Percentiles rank a stretch among this genome's conserved stretches.
Evolutionary conservation across 805 yeast genomes (phyloP).

Genomic region (Nakazawaea holstii): DNA sequence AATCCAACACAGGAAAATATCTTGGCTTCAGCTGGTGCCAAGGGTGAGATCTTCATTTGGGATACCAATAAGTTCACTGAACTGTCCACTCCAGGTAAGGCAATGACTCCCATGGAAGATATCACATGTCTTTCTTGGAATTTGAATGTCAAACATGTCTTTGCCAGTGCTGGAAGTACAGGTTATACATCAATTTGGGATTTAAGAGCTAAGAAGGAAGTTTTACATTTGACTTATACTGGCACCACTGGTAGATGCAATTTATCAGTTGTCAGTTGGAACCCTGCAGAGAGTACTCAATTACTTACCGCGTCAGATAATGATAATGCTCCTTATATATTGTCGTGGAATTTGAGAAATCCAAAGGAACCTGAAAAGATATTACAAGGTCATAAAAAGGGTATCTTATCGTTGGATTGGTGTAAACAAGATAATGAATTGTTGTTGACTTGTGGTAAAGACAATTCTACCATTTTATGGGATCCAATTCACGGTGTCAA

Average conservation of each 20-base stretch:
- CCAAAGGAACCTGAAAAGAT: conserved; percentile 83
- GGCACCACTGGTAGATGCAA: conserved; percentile 57
- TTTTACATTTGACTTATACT: conserved; percentile 73
- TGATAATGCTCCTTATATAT: conserved; percentile 72
- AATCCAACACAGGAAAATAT: conserved; percentile 67
- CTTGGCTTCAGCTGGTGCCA: conserved; percentile 82
- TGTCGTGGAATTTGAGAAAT: conserved; percentile 93
- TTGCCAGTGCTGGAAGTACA: conserved; percentile 83
- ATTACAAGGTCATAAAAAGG: conserved; percentile 78
- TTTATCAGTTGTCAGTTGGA: conserved; percentile 88
- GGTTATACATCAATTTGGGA: conserved; percentile 95
- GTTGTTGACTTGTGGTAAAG: conserved; percentile 87
- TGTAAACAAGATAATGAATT: conserved; percentile 74
- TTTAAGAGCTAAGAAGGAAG: conserved; percentile 80
- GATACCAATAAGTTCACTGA: conserved; percentile 65
- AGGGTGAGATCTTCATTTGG: conserved; percentile 89
- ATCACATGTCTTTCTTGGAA: conserved; percentile 87
- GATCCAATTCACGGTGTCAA: conserved; percentile 71
- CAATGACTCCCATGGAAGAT: conserved; percentile 77
- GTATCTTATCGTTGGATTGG: conserved; percentile 92
- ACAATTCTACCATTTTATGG: conserved; percentile 85
- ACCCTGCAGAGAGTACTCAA: conserved; percentile 82
- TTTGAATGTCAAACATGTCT: conserved; percentile 71
- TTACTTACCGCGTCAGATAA: conserved; percentile 83
- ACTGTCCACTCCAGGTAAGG: conserved; percentile 61